phyloP scores from a whole-genome alignment of 2,329 filamentous ascomycete genomes.

The Dactylellina drechsleri region DNA sequence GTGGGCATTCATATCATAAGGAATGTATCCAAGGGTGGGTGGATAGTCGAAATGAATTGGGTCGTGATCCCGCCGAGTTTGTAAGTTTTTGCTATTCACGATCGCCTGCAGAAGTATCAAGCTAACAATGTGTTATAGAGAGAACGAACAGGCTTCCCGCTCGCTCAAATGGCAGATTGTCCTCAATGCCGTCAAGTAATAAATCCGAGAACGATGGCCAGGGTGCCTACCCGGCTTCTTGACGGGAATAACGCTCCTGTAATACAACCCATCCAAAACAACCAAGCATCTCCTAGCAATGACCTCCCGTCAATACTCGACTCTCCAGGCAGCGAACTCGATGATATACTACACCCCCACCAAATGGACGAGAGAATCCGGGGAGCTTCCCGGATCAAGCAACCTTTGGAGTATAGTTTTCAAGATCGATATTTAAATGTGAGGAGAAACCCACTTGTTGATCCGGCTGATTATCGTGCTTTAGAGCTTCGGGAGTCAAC shows the following conservation, averaged over 20 bases:
- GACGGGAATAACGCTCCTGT: background rate
- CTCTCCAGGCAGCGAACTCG: constrained; percentile 28
- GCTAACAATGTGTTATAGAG: constrained; percentile 1
- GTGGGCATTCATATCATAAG: constrained; percentile 29
- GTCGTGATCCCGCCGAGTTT: constrained; percentile 28
- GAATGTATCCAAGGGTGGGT: constrained; percentile 27
- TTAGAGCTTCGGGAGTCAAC: background rate
- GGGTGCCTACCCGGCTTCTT: constrained; percentile 5
- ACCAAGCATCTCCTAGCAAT: constrained; percentile 11
- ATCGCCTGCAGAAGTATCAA: background rate
- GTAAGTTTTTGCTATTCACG: constrained; percentile 10
- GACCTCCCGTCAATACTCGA: constrained; percentile 19
- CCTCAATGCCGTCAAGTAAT: constrained; percentile 22
- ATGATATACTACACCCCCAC: constrained; percentile 28
- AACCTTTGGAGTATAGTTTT: constrained; percentile 11
- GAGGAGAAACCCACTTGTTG: constrained; percentile 11
- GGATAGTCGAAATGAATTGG: background rate
- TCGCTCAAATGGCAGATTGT: constrained; percentile 21
- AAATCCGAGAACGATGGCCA: constrained; percentile 29
- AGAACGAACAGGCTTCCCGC: constrained; percentile 20
- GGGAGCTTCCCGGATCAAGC: background rate
- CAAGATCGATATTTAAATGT: constrained; percentile 3
- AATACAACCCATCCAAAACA: background rate
- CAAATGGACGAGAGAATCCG: constrained; percentile 18
- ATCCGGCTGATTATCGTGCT: constrained; percentile 13